phyloP scores from a whole-genome alignment of 257 asterid genomes.

The Solanum commersonii region DNA sequence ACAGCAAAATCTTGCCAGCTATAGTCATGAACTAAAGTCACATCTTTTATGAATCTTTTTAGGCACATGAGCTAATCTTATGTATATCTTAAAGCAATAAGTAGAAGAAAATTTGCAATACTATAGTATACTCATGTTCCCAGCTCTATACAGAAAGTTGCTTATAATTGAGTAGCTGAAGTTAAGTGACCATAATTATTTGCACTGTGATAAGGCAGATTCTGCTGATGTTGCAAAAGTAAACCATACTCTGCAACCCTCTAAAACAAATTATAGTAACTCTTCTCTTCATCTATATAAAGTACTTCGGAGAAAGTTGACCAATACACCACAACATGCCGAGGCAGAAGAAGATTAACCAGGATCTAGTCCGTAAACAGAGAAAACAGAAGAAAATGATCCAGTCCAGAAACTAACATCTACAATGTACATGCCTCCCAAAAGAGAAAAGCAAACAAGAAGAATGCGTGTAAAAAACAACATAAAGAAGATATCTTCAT shows the following conservation, averaged over 20 bases:
- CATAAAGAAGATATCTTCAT: neutral
- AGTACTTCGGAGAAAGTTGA: neutral
- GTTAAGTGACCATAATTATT: neutral
- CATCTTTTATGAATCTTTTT: neutral
- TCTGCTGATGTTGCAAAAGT: neutral
- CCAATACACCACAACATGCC: neutral
- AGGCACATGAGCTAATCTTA: neutral
- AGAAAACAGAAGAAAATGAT: neutral
- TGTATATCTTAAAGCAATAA: neutral
- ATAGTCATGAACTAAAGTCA: neutral
- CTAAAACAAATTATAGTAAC: neutral
- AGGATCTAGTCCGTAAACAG: neutral
- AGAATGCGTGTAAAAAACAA: neutral
- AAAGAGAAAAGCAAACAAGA: neutral
- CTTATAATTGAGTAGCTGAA: neutral
- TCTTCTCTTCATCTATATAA: neutral
- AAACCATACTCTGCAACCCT: neutral
- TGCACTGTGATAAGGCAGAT: neutral
- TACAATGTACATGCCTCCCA: neutral
- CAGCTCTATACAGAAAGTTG: neutral
- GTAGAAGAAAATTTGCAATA: neutral
- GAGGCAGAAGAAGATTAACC: neutral
- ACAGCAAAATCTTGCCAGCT: neutral
- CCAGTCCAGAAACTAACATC: neutral
- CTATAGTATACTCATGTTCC: neutral